These are phyloP conservation scores for Mucuna pruriens DNA, from an alignment of 306 rosid genomes.

Conservation along the genomic window DNA sequence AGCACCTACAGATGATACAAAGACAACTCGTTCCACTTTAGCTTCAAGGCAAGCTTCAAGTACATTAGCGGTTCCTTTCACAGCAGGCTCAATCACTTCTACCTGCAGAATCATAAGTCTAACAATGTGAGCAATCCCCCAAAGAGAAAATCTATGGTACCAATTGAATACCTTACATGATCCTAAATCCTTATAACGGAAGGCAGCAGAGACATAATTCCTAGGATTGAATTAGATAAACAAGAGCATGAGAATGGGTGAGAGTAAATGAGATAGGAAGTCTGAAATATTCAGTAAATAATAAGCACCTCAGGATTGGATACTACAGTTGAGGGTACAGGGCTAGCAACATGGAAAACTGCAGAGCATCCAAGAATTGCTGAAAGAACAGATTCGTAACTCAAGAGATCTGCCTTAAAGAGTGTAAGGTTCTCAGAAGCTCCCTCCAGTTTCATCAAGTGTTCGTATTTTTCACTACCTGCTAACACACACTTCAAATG, in stretches of 20 bases:
- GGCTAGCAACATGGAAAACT: conserved; percentile 63
- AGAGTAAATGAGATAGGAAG: too few species aligned
- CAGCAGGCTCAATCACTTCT: conserved; percentile 69
- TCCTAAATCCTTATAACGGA: background rate
- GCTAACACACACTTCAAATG: background rate
- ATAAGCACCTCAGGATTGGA: conserved; percentile 43
- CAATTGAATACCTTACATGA: background rate
- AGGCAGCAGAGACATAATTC: background rate
- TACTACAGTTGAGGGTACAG: conserved; percentile 46
- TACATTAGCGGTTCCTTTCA: conserved; percentile 65
- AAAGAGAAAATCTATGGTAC: background rate
- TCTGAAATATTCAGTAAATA: too few species aligned
- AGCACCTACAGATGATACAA: conserved; percentile 45
- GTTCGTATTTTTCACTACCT: conserved; percentile 50
- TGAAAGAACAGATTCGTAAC: conserved; percentile 41
- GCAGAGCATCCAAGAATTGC: conserved; percentile 53
- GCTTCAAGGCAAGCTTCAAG: conserved; percentile 52
- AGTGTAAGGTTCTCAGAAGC: conserved; percentile 53
- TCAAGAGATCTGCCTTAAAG: conserved; percentile 50
- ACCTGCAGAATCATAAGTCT: conserved; percentile 43
- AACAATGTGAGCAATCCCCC: background rate
- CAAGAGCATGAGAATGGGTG: too few species aligned
- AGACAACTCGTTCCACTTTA: conserved; percentile 48
- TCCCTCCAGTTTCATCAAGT: conserved; percentile 41
- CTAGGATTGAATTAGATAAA: background rate